These are phyloP conservation scores for Craterostigma plantagineum DNA, from an alignment of 257 asterid genomes.

Conservation along the genomic window DNA sequence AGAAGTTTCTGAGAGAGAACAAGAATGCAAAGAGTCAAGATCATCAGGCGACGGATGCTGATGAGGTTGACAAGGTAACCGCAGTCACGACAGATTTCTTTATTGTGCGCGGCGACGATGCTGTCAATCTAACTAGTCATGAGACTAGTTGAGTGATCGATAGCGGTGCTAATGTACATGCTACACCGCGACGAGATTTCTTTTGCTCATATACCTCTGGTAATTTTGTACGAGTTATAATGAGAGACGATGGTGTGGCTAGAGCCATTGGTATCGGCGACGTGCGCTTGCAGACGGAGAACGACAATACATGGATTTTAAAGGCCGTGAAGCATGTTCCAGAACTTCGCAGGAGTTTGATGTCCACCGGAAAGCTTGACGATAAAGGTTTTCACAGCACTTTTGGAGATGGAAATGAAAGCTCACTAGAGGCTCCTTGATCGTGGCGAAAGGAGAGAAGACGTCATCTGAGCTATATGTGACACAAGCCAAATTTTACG, in stretches of 20 bases:
- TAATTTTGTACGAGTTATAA: conserved; percentile 1
- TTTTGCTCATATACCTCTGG: background rate
- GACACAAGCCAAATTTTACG: too few relatives aligned
- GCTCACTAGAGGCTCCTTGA: conserved; percentile 3
- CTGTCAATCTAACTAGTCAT: background rate
- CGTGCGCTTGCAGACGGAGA: background rate
- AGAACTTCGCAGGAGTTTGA: background rate
- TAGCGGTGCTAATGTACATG: conserved; percentile 3
- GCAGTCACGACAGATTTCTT: background rate
- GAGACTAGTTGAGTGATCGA: conserved; percentile 8
- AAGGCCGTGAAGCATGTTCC: background rate
- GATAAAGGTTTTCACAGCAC: conserved; percentile 1
- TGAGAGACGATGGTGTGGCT: background rate
- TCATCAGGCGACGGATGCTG: background rate
- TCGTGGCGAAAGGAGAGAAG: conserved; percentile 1
- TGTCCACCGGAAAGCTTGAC: conserved; percentile 2
- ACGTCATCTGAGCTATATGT: background rate
- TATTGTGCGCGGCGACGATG: background rate
- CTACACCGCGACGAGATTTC: background rate
- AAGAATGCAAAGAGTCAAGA: background rate
- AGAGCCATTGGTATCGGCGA: background rate
- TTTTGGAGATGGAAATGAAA: background rate
- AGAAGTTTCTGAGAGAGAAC: background rate
- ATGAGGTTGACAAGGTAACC: background rate
- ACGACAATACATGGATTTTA: background rate